Evolutionary conservation across 2,329 filamentous ascomycete genomes (phyloP), one percentile per base, ranked within the genome.

Genomic region (Sporothrix curviconia): DNA sequence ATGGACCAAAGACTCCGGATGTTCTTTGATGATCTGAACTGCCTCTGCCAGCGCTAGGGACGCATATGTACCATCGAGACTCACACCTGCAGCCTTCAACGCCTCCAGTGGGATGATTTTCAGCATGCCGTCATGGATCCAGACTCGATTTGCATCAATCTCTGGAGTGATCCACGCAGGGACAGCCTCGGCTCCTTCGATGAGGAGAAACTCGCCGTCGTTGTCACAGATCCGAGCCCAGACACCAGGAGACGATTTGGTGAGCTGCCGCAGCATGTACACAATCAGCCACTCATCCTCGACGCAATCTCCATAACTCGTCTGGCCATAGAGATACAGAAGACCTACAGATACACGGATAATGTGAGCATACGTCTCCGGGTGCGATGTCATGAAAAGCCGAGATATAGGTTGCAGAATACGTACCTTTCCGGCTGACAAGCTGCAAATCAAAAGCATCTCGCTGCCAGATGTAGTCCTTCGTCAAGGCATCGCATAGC

Each of bases 221-320:
- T 85, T 87, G 69, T 99, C 94, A 59, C 82, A 85, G 4, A 95
- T 80, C 50, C 89, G 85, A 47, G 91, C 81, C 92, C 92, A 99
- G 7, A 91, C 76, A 59, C 87, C 78, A 4, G 83, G 76, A 65
- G 89, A 89, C 37, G 80, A 78, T 64, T 79, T 87, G 64, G 86
- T 92, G 64, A 97, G 74, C 71, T 95, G 87, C 44, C 89, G 84
- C 30, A 99, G 77, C 5, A 97, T 75, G 72, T 92, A 96, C 19
- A 97, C 92, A 59, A 97, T 86, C 6, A 97, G 81, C 95, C 94
- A 99, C 74, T 99, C 95, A 66, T 99, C 94, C 67, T 96, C 92
- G 4, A 97, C 85, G 0, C 91, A 94, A 71, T 99, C 95, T 8
- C 92, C 92, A 66, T 91, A 97, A 68, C 92, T 89, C 1, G 90